phyloP scores from a whole-genome alignment of 257 asterid genomes.

The Leptodermis oblonga region DNA sequence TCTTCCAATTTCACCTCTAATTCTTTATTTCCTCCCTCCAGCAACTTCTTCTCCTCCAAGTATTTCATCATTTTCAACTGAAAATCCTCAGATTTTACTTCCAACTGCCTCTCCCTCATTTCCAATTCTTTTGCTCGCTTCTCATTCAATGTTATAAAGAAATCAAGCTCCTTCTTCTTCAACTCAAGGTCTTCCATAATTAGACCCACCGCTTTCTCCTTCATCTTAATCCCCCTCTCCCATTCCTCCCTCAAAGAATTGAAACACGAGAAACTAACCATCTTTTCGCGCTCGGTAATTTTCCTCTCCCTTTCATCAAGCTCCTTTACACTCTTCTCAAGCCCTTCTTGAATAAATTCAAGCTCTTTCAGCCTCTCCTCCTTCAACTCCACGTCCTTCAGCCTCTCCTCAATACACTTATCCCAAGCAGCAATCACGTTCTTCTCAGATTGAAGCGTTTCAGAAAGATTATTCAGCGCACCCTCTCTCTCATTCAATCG shows the following conservation, averaged over 20 bases:
- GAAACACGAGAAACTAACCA: not conserved
- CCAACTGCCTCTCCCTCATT: constrained; percentile 23
- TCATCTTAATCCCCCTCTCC: not conserved
- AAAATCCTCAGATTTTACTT: constrained; percentile 22
- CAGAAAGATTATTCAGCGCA: constrained; percentile 7
- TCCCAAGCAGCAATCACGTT: constrained; percentile 10
- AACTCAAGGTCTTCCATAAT: constrained; percentile 5
- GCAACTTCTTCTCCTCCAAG: not conserved
- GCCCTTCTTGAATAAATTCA: not conserved
- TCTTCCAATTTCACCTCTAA: no score
- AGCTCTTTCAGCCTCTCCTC: constrained; percentile 9
- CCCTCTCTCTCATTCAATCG: constrained; percentile 17
- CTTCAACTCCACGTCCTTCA: not conserved
- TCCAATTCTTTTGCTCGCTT: not conserved
- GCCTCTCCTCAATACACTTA: not conserved
- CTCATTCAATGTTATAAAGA: not conserved
- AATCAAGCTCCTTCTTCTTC: constrained; percentile 10
- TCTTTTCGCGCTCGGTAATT: not conserved
- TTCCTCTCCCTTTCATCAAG: constrained; percentile 9
- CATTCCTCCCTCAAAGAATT: not conserved
- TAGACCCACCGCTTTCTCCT: not conserved
- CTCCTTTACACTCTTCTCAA: not conserved
- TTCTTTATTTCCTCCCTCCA: no score
- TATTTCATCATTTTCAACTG: constrained; percentile 3
- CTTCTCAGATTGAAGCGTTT: constrained; percentile 17